These are phyloP conservation scores for Cytospora piceicola DNA, from an alignment of 2,329 filamentous ascomycete genomes.

Conservation along the genomic window DNA sequence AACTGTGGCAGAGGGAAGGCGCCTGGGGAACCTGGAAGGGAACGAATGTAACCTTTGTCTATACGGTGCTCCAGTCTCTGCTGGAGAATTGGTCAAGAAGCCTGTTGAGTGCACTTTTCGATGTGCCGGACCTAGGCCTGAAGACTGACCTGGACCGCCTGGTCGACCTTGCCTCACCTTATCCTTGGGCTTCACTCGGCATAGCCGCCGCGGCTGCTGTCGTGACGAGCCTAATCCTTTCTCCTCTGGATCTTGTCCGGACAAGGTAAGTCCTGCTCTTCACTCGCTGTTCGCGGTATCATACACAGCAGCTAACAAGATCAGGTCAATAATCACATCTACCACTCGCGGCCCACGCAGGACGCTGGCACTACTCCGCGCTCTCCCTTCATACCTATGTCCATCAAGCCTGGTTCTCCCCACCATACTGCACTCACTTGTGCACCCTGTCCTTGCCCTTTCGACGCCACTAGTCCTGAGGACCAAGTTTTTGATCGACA, in stretches of 20 bases:
- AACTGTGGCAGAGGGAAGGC: constrained; percentile 88
- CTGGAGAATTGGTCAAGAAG: constrained; percentile 92
- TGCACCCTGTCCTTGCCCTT: constrained; percentile 81
- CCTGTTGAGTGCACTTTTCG: constrained; percentile 86
- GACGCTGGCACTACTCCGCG: constrained; percentile 75
- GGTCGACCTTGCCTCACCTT: constrained; percentile 72
- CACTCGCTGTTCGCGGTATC: too few species aligned
- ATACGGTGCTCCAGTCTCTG: constrained; percentile 82
- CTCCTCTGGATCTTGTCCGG: constrained; percentile 87
- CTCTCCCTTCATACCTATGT: constrained; percentile 77
- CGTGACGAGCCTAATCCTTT: constrained; percentile 77
- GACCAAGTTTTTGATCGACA: constrained; percentile 82
- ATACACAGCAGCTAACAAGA: constrained; percentile 37
- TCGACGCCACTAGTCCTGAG: constrained; percentile 85
- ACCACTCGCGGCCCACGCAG: constrained; percentile 75
- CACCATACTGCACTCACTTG: constrained; percentile 82
- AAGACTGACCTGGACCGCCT: constrained; percentile 78
- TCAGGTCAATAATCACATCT: constrained; percentile 79
- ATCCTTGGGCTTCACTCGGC: constrained; percentile 78
- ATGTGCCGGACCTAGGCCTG: constrained; percentile 81
- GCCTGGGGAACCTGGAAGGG: constrained; percentile 94
- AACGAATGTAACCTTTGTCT: constrained; percentile 90
- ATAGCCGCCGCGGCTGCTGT: constrained; percentile 69
- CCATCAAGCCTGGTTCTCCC: constrained; percentile 73
- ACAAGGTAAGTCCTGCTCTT: constrained; percentile 59